Percentiles rank a stretch among this genome's conserved stretches.
These are phyloP conservation scores for Physcomitrium patens DNA, from an alignment of 225 moss, liverwort and hornwort genomes.

Conservation along the genomic window DNA sequence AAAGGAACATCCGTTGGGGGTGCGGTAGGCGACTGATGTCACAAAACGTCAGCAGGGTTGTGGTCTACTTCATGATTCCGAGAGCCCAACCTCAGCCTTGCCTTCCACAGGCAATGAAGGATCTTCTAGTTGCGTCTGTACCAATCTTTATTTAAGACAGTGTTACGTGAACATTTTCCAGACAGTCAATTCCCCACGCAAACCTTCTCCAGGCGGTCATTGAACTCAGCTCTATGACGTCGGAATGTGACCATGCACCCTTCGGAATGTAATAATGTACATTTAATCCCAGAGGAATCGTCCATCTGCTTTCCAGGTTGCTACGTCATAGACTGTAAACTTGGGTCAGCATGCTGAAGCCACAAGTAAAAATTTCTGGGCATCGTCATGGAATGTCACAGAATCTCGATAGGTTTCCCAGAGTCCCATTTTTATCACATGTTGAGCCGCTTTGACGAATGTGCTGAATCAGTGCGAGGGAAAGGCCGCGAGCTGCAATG, in stretches of 20 bases:
- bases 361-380: slow-evolving; percentile 2
- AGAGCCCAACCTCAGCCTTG: not conserved
- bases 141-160: not conserved
- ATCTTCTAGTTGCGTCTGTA: not conserved
- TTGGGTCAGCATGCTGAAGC: too few relatives aligned
- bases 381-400: not conserved
- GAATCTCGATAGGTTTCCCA: not conserved
- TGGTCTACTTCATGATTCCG: not conserved
- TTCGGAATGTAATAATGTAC: too few relatives aligned
- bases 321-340: too few relatives aligned
- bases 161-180: not conserved
- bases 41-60: slow-evolving; percentile 12
- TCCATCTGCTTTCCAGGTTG: too few relatives aligned
- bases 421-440: too few relatives aligned
- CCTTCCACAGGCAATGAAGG: not conserved
- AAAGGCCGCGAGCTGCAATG: not conserved
- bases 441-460: too few relatives aligned
- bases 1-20: too few relatives aligned
- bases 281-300: too few relatives aligned
- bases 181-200: too few relatives aligned
- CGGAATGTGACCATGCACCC: too few relatives aligned
- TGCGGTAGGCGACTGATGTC: not conserved
- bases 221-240: too few relatives aligned
- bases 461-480: not conserved
- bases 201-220: not conserved